Percentiles rank a stretch among this genome's conserved stretches.
These are phyloP conservation scores for Gomphus sp. DNA, from an alignment of 1,284 basidiomycete species.

Conservation along the genomic window DNA sequence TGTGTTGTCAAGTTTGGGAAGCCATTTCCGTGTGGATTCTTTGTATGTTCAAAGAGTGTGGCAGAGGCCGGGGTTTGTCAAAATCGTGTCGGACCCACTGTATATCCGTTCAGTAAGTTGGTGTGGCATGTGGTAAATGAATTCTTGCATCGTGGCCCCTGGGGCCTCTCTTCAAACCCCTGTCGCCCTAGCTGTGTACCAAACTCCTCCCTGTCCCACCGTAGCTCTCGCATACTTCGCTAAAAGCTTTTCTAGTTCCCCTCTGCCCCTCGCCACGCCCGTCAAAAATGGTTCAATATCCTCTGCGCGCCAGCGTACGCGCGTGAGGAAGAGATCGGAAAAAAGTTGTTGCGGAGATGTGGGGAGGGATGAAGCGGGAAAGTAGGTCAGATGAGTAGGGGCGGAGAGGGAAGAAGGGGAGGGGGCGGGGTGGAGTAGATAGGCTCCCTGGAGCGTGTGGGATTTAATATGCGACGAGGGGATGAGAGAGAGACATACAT, in stretches of 20 bases:
- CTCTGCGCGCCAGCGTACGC: constrained; percentile 64
- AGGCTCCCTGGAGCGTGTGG: not conserved
- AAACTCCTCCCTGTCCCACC: constrained; percentile 52
- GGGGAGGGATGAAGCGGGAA: constrained; percentile 10
- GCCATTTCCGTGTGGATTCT: not conserved
- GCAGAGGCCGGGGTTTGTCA: constrained; percentile 69
- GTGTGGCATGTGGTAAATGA: no score
- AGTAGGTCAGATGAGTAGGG: constrained; percentile 31
- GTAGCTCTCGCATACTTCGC: constrained; percentile 77
- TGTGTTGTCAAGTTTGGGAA: no score
- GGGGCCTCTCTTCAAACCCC: not conserved
- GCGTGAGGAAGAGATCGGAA: constrained; percentile 73
- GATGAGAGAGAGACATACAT: constrained; percentile 34
- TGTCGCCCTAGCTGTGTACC: constrained; percentile 56
- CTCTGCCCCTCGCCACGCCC: constrained; percentile 73
- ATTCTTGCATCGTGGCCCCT: no score
- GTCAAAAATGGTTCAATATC: constrained; percentile 76
- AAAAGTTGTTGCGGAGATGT: constrained; percentile 80
- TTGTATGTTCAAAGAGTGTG: constrained; percentile 42
- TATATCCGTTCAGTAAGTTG: constrained; percentile 27
- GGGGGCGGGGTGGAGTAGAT: constrained; percentile 8
- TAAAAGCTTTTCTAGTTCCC: constrained; percentile 79
- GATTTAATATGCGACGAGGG: constrained; percentile 9
- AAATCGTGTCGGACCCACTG: constrained; percentile 49
- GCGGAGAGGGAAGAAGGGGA: constrained; percentile 14